Percentiles rank a stretch among this genome's conserved stretches.
Conservation (phyloP, 2,329 filamentous ascomycete species). For the Trichophaea hybrida region DNA sequence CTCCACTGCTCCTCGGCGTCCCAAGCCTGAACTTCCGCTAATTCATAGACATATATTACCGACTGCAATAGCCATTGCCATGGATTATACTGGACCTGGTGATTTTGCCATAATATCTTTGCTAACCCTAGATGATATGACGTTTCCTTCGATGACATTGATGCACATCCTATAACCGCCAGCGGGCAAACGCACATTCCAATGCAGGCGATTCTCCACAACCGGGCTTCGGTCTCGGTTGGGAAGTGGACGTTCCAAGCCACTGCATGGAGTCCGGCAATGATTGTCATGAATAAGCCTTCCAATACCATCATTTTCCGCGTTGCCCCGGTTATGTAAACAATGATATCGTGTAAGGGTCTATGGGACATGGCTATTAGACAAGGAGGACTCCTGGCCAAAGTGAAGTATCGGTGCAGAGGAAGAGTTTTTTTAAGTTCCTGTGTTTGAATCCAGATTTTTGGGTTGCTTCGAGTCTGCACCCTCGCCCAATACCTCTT, state of each 20-base stretch:
- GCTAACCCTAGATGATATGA: background rate
- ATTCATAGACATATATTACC: background rate
- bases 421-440: background rate
- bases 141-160: background rate
- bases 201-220: slow-evolving; percentile 1
- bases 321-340: background rate
- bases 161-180: background rate
- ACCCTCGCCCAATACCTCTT: background rate
- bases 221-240: background rate
- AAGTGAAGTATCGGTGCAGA: background rate
- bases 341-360: background rate
- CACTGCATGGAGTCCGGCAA: background rate
- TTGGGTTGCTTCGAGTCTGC: background rate
- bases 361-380: background rate
- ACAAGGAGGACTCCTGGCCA: background rate
- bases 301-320: background rate
- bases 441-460: background rate
- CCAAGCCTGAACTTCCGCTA: background rate
- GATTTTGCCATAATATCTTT: background rate
- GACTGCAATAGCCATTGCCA: background rate
- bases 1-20: background rate
- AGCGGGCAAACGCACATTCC: slow-evolving; percentile 6
- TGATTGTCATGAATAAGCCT: background rate
- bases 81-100: background rate
- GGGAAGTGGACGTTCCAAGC: slow-evolving; percentile 8